These are phyloP conservation scores for Rosa multiflora DNA, from an alignment of 306 rosid species.

Conservation along the genomic window DNA sequence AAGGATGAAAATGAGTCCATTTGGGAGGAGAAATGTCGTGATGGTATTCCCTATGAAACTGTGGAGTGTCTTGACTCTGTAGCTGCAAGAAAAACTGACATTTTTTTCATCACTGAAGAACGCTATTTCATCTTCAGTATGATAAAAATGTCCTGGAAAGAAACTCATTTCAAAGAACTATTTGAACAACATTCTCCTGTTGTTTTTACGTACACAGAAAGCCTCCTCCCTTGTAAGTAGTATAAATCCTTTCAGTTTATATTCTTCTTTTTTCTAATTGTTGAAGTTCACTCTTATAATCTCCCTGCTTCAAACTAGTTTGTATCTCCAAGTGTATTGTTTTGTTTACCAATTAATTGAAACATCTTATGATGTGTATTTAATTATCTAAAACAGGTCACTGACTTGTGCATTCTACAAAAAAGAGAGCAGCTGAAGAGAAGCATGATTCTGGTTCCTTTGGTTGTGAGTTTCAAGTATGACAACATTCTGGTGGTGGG, in stretches of 20 bases:
- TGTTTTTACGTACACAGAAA: constrained; percentile 16
- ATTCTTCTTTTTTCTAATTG: neutral
- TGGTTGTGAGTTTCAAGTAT: neutral
- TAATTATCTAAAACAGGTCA: constrained; percentile 19
- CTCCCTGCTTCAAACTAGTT: neutral
- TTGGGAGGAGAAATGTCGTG: constrained; percentile 26
- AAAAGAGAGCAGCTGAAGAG: neutral
- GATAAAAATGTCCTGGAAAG: neutral
- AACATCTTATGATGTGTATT: neutral
- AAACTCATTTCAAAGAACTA: neutral
- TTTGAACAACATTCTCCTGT: constrained; percentile 8
- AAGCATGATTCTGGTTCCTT: neutral
- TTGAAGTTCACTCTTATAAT: neutral
- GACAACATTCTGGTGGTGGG: neutral
- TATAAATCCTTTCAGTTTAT: neutral
- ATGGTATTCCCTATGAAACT: neutral
- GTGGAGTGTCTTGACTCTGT: constrained; percentile 17
- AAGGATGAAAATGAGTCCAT: neutral
- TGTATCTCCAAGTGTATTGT: neutral
- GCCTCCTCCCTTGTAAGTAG: constrained; percentile 32
- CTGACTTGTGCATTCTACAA: constrained; percentile 5
- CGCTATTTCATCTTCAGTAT: constrained; percentile 12
- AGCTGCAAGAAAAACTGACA: constrained; percentile 15
- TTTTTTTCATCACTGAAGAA: constrained; percentile 22
- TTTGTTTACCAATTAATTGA: neutral